These are phyloP conservation scores for Mycena belliarum DNA, from an alignment of 768 basidiomycete species.

Conservation along the genomic window DNA sequence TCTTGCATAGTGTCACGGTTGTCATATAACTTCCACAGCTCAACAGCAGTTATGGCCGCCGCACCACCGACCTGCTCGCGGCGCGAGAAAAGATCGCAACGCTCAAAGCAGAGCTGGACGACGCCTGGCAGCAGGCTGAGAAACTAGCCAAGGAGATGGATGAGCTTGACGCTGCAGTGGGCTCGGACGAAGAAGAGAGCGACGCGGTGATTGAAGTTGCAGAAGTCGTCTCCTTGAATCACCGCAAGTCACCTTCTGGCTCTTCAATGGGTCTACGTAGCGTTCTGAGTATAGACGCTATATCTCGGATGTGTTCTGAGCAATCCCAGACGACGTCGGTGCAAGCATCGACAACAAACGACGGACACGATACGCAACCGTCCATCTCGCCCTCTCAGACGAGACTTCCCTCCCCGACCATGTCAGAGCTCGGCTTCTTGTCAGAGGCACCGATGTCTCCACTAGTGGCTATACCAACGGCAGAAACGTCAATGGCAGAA, in stretches of 20 bases:
- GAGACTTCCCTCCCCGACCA: slow-evolving; percentile 11
- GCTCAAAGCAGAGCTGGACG: slow-evolving; percentile 71
- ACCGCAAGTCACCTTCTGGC: slow-evolving; percentile 29
- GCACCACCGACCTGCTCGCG: slow-evolving; percentile 56
- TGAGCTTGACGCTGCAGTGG: slow-evolving; percentile 46
- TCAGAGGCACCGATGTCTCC: neutral
- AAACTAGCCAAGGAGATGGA: slow-evolving; percentile 74
- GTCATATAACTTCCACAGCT: slow-evolving; percentile 37
- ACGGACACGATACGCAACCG: neutral
- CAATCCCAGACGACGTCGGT: neutral
- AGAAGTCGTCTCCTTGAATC: slow-evolving; percentile 41
- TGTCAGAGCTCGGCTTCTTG: slow-evolving; percentile 5
- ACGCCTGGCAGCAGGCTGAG: slow-evolving; percentile 81
- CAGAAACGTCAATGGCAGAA: slow-evolving; percentile 31
- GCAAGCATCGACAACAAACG: neutral
- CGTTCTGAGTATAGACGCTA: slow-evolving; percentile 5
- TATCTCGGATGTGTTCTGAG: slow-evolving; percentile 15
- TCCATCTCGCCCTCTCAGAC: slow-evolving; percentile 9
- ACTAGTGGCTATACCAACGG: neutral
- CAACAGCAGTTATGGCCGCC: slow-evolving; percentile 70
- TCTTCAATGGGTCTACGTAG: slow-evolving; percentile 2
- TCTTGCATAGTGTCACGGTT: neutral
- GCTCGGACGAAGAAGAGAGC: slow-evolving; percentile 27
- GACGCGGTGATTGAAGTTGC: slow-evolving; percentile 48
- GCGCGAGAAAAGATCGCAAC: slow-evolving; percentile 49